Evolutionary conservation across 352 stramenopile genomes (phyloP), one percentile per base, ranked within the genome.

Genomic region (Globisporangium alternatum): DNA sequence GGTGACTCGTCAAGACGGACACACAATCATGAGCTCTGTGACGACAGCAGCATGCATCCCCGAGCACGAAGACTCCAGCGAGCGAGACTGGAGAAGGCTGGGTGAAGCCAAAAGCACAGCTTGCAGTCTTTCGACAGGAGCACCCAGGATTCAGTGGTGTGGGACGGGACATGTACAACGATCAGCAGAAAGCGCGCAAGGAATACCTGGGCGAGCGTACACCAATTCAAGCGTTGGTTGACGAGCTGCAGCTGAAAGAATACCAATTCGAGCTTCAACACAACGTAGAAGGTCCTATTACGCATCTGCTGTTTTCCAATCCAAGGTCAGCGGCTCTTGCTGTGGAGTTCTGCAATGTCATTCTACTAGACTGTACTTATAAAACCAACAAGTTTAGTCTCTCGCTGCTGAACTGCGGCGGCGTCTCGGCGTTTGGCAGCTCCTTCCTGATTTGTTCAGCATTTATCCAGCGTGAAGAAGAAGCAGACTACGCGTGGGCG

Each of bases 31-130:
- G 19, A 49, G 19, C 43, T 49, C 43, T 49, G 43, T 25, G 19
- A 25, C 43, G 17, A 49, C 43, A 49, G 25, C 43, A 49, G 19
- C 43, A 49, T 49, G 43, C 43, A 49, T 49, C 43, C 43, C 43
- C 43, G 19, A 49, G 43, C 43, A 25, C 17, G 43, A 49, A 49
- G 43, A 49, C 43, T 49, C 43, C 43, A 49, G 43, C 43, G 43
- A 49, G 43, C 43, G 43, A 49, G 43, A 49, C 43, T 49, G 43
- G 43, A 49, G 43, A 37, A 37, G 2, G 25, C 25, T 28, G 25
- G 25, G 25, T 28, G 1, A 28, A 28, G 25, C 43, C 43, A n/a
- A 48, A 48, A 48, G 43, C n/a, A 5, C 43, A 48, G 43, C 43
- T 48, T 48, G n/a, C 43, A 7, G n/a, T 48, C 22, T n/a, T 48